Evolutionary conservation across 192 early-diverging fungal genomes (phyloP), one percentile per base, ranked within the genome.

Genomic region (Backusella parvicylindrica): DNA sequence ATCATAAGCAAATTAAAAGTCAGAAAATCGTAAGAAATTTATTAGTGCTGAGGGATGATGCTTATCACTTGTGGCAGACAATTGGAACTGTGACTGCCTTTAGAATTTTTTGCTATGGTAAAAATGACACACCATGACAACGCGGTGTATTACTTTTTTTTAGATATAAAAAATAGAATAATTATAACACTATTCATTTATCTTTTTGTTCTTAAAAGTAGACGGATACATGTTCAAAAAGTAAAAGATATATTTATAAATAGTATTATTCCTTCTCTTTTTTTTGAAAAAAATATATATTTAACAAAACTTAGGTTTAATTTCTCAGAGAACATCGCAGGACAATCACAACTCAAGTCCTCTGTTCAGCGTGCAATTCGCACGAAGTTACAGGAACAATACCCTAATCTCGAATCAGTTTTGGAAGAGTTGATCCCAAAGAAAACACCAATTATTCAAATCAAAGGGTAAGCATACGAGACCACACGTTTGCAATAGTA

Each of bases 341-440:
- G 92, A 75, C 95, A 97, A 78, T 93, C 92, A 64, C 91, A 95
- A 78, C 88, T 95, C 69, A 98, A 98, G 85, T 91, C 94, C 36
- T 98, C 98, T 31, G 93, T 95, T 21, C 94, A 96, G 75, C 90
- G 97, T 33, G 84, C 79, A 0, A 92, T 98, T 74, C 88, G 96
- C 56, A 79, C 92, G 40, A 95, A 94, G 85, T 92, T 98, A 30
- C 66, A 90, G 37, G 94, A 94, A 60, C 93, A 97, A 78, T 97
- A 94, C 78, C 97, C 96, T n/a, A 85, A 84, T 31, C 84, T 99
- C 3, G 92, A 93, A 73, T 83, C 92, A 15, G 87, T 93, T 79
- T 84, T 98, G 53, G 97, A 99, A 76, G 96, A 98, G 38, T 83
- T 99, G 23, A 82, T 99, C 75, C 98, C 98, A n/a, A 99, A 99